These are phyloP conservation scores for Diphasiastrum complanatum DNA, from an alignment of 83 land plant species.

Conservation along the genomic window DNA sequence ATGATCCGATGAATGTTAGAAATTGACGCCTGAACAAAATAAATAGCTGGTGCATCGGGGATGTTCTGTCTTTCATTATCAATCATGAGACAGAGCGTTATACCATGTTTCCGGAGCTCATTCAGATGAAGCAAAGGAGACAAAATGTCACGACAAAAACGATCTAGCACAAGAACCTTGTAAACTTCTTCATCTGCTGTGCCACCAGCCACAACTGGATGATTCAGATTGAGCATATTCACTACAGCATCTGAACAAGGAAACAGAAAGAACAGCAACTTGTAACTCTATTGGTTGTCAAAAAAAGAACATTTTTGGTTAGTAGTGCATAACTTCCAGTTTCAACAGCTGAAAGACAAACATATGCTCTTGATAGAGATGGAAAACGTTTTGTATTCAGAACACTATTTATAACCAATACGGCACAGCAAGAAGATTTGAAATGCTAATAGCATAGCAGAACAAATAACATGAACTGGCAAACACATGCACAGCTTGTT, in stretches of 20 bases:
- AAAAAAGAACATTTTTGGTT: no score
- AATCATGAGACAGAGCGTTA: slow-evolving; percentile 70
- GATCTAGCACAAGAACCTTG: slow-evolving; percentile 79
- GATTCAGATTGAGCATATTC: slow-evolving; percentile 87
- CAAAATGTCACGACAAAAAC: slow-evolving; percentile 68
- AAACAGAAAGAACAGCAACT: no score
- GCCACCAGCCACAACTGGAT: slow-evolving; percentile 46
- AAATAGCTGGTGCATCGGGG: slow-evolving; percentile 88
- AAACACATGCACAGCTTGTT: no score
- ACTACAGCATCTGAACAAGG: slow-evolving; percentile 70
- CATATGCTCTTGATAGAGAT: no score
- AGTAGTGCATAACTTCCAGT: no score
- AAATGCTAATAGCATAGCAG: no score
- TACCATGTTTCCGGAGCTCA: slow-evolving; percentile 89
- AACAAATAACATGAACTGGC: no score
- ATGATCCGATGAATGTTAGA: slow-evolving; percentile 57
- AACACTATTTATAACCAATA: no score
- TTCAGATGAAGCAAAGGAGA: slow-evolving; percentile 81
- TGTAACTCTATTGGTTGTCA: no score
- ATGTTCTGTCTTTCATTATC: slow-evolving; percentile 79
- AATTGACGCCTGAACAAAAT: slow-evolving; percentile 61
- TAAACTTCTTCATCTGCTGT: slow-evolving; percentile 71
- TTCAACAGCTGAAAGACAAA: no score
- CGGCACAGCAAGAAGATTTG: no score
- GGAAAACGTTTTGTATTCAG: no score